phyloP scores from a whole-genome alignment of 2,329 filamentous ascomycete genomes.

The Penicillium sp. region DNA sequence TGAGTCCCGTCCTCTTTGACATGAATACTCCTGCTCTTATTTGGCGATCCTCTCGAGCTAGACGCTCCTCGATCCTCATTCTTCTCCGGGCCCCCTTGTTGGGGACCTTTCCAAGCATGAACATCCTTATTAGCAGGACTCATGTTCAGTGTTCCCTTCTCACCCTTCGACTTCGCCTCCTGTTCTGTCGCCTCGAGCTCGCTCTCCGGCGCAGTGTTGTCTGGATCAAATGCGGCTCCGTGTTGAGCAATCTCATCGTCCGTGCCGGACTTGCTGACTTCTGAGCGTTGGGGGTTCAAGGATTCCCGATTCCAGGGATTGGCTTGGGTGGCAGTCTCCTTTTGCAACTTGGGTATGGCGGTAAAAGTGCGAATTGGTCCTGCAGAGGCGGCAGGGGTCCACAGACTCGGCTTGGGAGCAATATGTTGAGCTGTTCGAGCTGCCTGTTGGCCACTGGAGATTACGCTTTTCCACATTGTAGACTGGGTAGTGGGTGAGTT shows the following conservation, averaged over 20 bases:
- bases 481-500: neutral
- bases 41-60: conserved; percentile 39
- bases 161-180: conserved; percentile 43
- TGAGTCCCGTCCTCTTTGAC: conserved; percentile 26
- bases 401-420: neutral
- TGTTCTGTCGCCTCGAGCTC: conserved; percentile 39
- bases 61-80: conserved; percentile 35
- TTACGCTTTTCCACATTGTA: conserved; percentile 22
- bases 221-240: conserved; percentile 67
- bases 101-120: conserved; percentile 48
- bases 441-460: conserved; percentile 16
- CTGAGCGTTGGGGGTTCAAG: conserved; percentile 63
- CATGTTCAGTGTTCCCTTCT: conserved; percentile 52
- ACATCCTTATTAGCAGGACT: conserved; percentile 61
- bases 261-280: conserved; percentile 66
- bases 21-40: conserved; percentile 33
- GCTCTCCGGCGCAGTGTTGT: conserved; percentile 64
- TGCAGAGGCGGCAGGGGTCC: neutral
- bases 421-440: conserved; percentile 4
- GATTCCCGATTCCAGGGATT: conserved; percentile 52
- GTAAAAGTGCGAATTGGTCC: conserved; percentile 5
- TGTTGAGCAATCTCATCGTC: conserved; percentile 59
- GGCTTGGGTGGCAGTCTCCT: conserved; percentile 1
- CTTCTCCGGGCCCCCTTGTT: conserved; percentile 46
- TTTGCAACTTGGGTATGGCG: conserved; percentile 8